Percentiles rank a stretch among this genome's conserved stretches.
These are phyloP conservation scores for Sporothrix globosa DNA, from an alignment of 2,329 filamentous ascomycete genomes.

Conservation along the genomic window DNA sequence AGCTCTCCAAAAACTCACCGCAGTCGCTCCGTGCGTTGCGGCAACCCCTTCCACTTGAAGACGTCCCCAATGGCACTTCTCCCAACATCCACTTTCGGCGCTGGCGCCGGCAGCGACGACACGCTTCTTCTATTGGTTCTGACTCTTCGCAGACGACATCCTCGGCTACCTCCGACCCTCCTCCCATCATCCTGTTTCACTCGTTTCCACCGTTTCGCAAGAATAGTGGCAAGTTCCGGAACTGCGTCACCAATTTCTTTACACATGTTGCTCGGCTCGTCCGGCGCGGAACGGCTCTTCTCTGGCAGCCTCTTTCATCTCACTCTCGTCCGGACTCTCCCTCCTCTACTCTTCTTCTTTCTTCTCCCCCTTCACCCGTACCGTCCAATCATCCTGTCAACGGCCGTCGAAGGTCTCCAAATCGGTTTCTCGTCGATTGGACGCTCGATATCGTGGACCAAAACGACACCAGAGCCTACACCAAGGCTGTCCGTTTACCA, in stretches of 20 bases:
- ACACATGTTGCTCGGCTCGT: slow-evolving; percentile 8
- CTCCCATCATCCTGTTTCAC: not conserved
- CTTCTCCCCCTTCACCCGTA: not conserved
- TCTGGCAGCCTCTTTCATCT: not conserved
- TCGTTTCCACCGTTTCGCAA: slow-evolving; percentile 22
- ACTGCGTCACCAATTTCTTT: not conserved
- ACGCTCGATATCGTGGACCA: not conserved
- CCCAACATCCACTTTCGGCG: not conserved
- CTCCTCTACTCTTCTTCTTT: not conserved
- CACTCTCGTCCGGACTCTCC: not conserved
- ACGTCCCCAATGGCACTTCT: not conserved
- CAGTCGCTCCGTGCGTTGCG: not conserved
- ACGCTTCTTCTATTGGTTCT: not conserved
- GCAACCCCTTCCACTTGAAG: not conserved
- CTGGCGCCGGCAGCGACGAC: not conserved
- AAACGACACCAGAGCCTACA: not conserved
- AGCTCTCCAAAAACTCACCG: not conserved
- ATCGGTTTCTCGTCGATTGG: not conserved
- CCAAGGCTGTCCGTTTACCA: not conserved
- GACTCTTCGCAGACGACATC: not conserved
- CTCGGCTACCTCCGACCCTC: not conserved
- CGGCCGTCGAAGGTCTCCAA: not conserved
- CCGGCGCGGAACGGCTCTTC: slow-evolving; percentile 5
- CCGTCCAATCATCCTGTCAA: not conserved
- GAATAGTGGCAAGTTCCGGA: not conserved